Conservation (phyloP, 2,329 filamentous ascomycete genomes). For the Calonectria multiphialidica region DNA sequence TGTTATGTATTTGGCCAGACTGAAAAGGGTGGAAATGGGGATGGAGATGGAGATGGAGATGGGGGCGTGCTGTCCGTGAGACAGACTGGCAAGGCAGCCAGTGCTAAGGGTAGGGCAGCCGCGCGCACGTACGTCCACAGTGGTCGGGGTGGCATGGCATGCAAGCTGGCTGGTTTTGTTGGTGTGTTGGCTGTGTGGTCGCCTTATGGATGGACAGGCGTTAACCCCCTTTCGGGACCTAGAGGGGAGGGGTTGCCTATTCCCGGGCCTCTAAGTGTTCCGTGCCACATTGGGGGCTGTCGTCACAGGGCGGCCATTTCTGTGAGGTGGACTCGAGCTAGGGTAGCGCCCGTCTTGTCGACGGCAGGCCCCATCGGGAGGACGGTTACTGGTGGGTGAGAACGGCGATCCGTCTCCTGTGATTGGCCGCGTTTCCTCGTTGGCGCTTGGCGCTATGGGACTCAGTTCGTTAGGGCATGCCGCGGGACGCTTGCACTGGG, state of each 20-base stretch:
- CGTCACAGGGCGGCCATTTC: neutral
- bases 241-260: neutral
- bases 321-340: neutral
- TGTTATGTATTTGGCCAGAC: neutral
- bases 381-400: too few species aligned
- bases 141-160: neutral
- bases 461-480: neutral
- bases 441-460: neutral
- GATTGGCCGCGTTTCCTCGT: neutral
- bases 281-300: neutral
- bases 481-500: neutral
- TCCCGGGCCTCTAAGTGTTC: neutral
- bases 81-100: neutral
- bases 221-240: neutral
- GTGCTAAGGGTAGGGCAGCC: neutral
- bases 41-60: neutral
- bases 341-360: neutral
- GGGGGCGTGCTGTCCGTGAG: neutral
- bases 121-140: neutral
- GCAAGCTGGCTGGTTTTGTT: neutral
- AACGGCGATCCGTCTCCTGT: neutral
- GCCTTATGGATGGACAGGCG: neutral
- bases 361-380: neutral
- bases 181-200: neutral
- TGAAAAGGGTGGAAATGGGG: neutral